Base-by-base conservation (phyloP, 2,329 filamentous ascomycete species). In the Ophiocordyceps camponoti-saundersi region DNA sequence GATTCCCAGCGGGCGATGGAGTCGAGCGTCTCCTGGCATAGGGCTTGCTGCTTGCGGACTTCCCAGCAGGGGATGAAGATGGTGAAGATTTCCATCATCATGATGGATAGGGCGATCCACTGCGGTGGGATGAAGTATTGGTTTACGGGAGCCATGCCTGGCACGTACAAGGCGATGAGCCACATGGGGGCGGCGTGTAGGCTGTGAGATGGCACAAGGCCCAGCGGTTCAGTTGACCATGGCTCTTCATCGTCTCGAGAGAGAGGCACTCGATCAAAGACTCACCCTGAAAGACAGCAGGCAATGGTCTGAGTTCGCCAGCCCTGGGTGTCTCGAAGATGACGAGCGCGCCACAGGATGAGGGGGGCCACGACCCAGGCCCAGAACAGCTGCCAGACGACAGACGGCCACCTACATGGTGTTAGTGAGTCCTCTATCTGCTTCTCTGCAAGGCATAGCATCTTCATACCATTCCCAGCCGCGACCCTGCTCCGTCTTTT, bases 101-200 rank as follows among this genome's bases (percentile, higher is more conserved):
- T 67, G 54, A 83, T 77, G 22, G 77, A 78, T 6, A 79, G 60
- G 44, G 72, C 70, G 48, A 82, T 69, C 68, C 69, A 83, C 57
- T 79, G 72, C 2, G 77, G 73, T 45, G 79, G 77, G 15, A 77
- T 64, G 52, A 69, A 79, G 56, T 70, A 71, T 13, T 61, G 55
- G 57, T 80, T 79, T 47, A 80, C 60, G 0, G 61, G 55, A 2
- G 59, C 64, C 64, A 80, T 72, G 10, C 52, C 65, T 6, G 73
- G 69, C 3, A 67, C 66, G 48, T 74, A 69, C 15, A 77, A 62
- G 47, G 75, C 79, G 22, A 79, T 60, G 36, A 84, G 69, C 79
- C 79, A 84, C 64, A 84, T 70, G 0, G 80, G 80, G 10, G 78
- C 75, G 21, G 78, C 79, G 47, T 73, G 78, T 20, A 84, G 68